These are phyloP conservation scores for Rhizophagus sp. DNA, from an alignment of 192 early-diverging fungal species.

Conservation along the genomic window DNA sequence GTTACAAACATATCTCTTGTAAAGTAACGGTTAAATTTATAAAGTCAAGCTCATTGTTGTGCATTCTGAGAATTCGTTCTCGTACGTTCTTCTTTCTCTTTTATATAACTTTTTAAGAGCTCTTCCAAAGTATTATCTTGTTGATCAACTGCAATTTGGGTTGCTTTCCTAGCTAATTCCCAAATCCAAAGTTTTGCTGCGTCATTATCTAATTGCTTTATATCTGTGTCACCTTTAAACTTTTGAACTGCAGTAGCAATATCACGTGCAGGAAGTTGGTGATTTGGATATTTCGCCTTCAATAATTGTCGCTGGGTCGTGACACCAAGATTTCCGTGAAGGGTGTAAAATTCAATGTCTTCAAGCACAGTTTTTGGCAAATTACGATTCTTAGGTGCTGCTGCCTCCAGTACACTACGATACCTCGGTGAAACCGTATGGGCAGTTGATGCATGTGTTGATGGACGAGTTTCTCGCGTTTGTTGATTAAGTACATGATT, in stretches of 20 bases:
- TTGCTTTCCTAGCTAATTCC: conserved; percentile 29
- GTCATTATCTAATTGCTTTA: conserved; percentile 31
- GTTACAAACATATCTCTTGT: too few species aligned
- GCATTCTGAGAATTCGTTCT: background rate
- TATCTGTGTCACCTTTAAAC: conserved; percentile 18
- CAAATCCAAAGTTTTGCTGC: conserved; percentile 29
- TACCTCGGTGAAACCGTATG: conserved; percentile 5
- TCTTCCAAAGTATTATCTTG: conserved; percentile 25
- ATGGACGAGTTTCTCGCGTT: conserved; percentile 13
- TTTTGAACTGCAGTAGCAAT: conserved; percentile 27
- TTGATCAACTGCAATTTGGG: conserved; percentile 23
- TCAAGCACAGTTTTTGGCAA: conserved; percentile 28
- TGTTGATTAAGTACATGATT: conserved; percentile 31
- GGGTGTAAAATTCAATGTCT: conserved; percentile 30
- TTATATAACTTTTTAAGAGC: conserved; percentile 26
- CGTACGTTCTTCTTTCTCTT: conserved; percentile 25
- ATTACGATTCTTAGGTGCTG: conserved; percentile 27
- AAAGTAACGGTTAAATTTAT: background rate
- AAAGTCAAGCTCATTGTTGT: background rate
- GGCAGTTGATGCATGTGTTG: conserved; percentile 5
- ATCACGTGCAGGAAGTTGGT: conserved; percentile 25
- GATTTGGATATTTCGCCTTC: conserved; percentile 32
- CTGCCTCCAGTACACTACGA: conserved; percentile 24
- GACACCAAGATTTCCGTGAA: conserved; percentile 25
- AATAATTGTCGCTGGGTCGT: conserved; percentile 30